A percentile compares a stretch with the other conserved stretches of the same genome.
phyloP scores from a whole-genome alignment of 768 basidiomycete species.

The Lactarius hatsudake region DNA sequence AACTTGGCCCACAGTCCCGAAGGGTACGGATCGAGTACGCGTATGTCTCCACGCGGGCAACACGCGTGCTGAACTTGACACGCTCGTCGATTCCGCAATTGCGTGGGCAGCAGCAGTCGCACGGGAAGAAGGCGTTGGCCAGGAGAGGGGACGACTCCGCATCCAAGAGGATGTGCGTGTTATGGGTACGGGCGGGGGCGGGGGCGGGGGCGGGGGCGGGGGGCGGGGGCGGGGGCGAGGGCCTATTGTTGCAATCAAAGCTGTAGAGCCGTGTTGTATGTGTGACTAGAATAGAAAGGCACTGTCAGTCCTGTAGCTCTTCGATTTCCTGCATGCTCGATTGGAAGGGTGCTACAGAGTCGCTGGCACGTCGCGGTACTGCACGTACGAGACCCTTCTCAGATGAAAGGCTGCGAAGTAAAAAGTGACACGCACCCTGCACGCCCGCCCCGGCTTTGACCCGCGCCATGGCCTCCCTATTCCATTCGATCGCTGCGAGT shows the following conservation, averaged over 20 bases:
- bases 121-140: neutral
- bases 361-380: neutral
- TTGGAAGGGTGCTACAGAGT: neutral
- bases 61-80: constrained; percentile 57
- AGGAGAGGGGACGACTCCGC: neutral
- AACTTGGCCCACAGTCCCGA: constrained; percentile 86
- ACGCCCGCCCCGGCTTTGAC: constrained; percentile 39
- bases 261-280: constrained; percentile 6
- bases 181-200: neutral
- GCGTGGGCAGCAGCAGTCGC: constrained; percentile 40
- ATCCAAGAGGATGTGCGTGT: neutral
- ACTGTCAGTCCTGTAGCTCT: neutral
- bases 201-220: neutral
- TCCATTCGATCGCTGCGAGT: constrained; percentile 70
- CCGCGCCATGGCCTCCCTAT: constrained; percentile 66
- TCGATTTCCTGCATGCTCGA: neutral
- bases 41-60: constrained; percentile 88
- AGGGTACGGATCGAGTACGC: constrained; percentile 78
- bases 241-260: constrained; percentile 2
- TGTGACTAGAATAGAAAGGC: neutral
- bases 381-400: neutral
- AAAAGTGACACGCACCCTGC: neutral
- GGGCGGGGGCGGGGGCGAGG: neutral
- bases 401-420: neutral
- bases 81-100: constrained; percentile 50